Conservation (phyloP, 768 basidiomycete genomes). For the Botryobasidium botryosum region DNA sequence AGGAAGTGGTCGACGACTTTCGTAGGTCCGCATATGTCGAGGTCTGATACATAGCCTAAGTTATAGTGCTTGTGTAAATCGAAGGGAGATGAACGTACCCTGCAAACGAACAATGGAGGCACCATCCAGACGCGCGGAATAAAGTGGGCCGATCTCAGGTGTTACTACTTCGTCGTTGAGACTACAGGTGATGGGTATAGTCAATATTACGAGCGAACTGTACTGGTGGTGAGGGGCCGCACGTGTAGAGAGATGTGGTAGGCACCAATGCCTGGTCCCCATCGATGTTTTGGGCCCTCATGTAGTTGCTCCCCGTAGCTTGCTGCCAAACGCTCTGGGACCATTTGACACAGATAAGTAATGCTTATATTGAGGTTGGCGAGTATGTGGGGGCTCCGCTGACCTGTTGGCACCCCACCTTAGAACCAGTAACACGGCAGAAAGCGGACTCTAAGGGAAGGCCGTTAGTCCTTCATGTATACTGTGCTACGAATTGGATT, state of each 20-base stretch:
- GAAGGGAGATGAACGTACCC: background rate
- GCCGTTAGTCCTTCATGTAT: too few relatives aligned
- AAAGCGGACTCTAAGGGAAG: too few relatives aligned
- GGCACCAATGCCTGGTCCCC: constrained; percentile 15
- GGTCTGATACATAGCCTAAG: background rate
- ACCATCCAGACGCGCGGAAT: constrained; percentile 12
- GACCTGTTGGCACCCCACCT: too few relatives aligned
- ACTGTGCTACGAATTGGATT: too few relatives aligned
- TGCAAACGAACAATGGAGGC: constrained; percentile 10
- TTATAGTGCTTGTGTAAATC: background rate
- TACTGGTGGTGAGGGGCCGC: too few relatives aligned
- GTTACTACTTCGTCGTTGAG: constrained; percentile 17
- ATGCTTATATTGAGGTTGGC: too few relatives aligned
- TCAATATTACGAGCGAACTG: too few relatives aligned
- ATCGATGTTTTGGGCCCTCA: constrained; percentile 14
- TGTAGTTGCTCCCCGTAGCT: constrained; percentile 13
- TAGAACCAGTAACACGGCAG: too few relatives aligned
- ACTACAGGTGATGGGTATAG: too few relatives aligned
- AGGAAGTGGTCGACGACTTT: constrained; percentile 12
- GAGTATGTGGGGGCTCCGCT: too few relatives aligned
- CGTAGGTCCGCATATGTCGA: constrained; percentile 11
- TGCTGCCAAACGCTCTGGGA: constrained; percentile 16
- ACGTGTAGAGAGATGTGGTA: constrained; percentile 15
- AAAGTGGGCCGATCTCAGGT: constrained; percentile 12
- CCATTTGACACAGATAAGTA: too few relatives aligned